Conservation (phyloP, 148 eudicot species). For the Rhododendron griersonianum region DNA sequence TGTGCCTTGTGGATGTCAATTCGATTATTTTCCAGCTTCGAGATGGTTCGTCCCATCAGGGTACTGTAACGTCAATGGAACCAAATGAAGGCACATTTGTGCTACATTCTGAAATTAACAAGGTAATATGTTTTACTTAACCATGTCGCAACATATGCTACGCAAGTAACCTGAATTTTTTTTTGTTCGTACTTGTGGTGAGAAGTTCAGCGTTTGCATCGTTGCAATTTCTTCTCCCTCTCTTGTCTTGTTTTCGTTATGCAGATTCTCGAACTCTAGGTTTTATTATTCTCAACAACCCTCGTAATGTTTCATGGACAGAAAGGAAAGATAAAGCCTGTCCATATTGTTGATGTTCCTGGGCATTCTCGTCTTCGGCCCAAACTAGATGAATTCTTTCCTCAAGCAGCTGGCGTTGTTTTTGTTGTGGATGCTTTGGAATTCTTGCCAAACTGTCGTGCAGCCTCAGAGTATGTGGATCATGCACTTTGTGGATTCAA, state of each 20-base stretch:
- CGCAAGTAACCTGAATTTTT: not conserved
- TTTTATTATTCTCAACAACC: not conserved
- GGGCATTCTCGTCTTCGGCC: slow-evolving; percentile 92
- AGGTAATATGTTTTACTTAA: slow-evolving; percentile 38
- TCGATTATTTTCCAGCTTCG: slow-evolving; percentile 50
- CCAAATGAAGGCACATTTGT: slow-evolving; percentile 87
- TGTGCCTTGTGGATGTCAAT: not conserved
- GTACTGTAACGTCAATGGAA: slow-evolving; percentile 90
- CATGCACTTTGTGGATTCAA: slow-evolving; percentile 1
- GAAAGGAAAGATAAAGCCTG: slow-evolving; percentile 73
- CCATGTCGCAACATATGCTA: not conserved
- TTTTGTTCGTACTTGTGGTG: not conserved
- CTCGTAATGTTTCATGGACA: slow-evolving; percentile 18
- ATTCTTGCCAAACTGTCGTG: slow-evolving; percentile 73
- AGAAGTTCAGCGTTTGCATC: not conserved
- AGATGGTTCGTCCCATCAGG: slow-evolving; percentile 86
- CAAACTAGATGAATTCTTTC: slow-evolving; percentile 86
- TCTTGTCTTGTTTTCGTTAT: not conserved
- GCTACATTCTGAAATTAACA: slow-evolving; percentile 64
- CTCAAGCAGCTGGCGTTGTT: slow-evolving; percentile 78
- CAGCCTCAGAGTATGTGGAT: slow-evolving; percentile 74
- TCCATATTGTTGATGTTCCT: slow-evolving; percentile 88
- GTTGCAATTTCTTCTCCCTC: not conserved
- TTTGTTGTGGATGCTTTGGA: slow-evolving; percentile 93
- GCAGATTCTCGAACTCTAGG: not conserved